Conservation (phyloP, 345 rosid species). For the Camelina neglecta region DNA sequence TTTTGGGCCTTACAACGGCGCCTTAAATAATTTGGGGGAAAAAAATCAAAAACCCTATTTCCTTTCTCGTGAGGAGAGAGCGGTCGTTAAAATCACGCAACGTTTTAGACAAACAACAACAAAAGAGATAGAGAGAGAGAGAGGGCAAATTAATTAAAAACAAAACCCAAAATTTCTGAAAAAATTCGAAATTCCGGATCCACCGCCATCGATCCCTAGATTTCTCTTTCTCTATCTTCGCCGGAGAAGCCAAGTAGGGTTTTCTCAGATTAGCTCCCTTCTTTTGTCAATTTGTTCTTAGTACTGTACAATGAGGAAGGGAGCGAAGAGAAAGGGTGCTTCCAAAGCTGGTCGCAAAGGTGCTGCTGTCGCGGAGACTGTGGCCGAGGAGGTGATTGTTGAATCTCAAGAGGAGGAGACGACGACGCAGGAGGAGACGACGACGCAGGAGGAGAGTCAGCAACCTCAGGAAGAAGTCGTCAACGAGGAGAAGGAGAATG, state of each 20-base stretch:
- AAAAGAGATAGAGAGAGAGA: not conserved
- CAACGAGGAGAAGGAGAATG: conserved; percentile 24
- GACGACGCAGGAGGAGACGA: conserved; percentile 43
- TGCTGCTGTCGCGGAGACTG: conserved; percentile 31
- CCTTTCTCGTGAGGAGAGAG: conserved; percentile 10
- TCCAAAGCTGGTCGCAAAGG: conserved; percentile 42
- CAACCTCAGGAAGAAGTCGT: conserved; percentile 20
- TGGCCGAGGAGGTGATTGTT: conserved; percentile 33
- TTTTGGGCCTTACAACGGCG: conserved; percentile 27
- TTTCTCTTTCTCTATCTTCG: conserved; percentile 13
- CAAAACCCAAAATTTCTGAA: conserved; percentile 22
- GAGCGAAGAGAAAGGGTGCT: conserved; percentile 51
- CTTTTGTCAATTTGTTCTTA: not conserved
- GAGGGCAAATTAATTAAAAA: too few species aligned
- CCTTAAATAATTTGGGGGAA: not conserved
- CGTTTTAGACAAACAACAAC: not conserved
- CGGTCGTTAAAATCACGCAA: conserved; percentile 30
- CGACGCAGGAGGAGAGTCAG: conserved; percentile 41
- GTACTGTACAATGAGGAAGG: conserved; percentile 50
- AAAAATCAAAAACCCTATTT: conserved; percentile 28
- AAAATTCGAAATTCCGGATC: conserved; percentile 48
- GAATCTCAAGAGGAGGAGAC: conserved; percentile 32
- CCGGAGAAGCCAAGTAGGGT: conserved; percentile 18
- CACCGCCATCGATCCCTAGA: conserved; percentile 46
- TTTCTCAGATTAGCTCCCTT: not conserved